A percentile compares a stretch with the other conserved stretches of the same genome.
Conservation (phyloP, 345 rosid species). For the Gossypium arboreum region DNA sequence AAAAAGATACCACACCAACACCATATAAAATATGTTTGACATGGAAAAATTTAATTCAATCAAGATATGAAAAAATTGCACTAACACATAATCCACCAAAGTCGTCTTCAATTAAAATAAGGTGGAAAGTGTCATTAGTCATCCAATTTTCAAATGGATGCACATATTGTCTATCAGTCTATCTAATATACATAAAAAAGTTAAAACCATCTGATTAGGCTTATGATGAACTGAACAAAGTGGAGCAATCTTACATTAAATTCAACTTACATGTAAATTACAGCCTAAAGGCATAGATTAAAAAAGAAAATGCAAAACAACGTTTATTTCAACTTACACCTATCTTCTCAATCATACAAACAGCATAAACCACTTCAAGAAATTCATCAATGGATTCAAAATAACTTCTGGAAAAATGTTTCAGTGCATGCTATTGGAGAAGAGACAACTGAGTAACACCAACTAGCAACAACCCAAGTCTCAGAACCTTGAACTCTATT, state of each 20-base stretch:
- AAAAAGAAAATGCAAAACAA: background rate
- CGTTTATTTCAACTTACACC: background rate
- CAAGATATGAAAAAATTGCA: too few species aligned
- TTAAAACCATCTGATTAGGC: too few species aligned
- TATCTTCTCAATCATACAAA: background rate
- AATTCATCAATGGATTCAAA: background rate
- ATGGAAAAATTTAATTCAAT: too few species aligned
- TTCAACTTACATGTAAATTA: background rate
- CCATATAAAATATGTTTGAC: too few species aligned
- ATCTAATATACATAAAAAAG: too few species aligned
- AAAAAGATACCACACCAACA: too few species aligned
- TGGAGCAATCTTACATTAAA: background rate
- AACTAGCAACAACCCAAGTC: background rate
- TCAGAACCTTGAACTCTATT: background rate
- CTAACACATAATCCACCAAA: too few species aligned
- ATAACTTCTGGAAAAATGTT: background rate
- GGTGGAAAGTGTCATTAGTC: too few species aligned
- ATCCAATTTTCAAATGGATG: too few species aligned
- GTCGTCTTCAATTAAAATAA: too few species aligned
- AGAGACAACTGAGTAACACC: background rate
- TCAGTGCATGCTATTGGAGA: background rate
- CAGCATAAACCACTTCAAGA: background rate
- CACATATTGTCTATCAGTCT: too few species aligned
- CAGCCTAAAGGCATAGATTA: background rate
- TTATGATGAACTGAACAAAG: too few species aligned